phyloP scores from a whole-genome alignment of 805 yeast genomes.

The Dipodascus albidus region DNA sequence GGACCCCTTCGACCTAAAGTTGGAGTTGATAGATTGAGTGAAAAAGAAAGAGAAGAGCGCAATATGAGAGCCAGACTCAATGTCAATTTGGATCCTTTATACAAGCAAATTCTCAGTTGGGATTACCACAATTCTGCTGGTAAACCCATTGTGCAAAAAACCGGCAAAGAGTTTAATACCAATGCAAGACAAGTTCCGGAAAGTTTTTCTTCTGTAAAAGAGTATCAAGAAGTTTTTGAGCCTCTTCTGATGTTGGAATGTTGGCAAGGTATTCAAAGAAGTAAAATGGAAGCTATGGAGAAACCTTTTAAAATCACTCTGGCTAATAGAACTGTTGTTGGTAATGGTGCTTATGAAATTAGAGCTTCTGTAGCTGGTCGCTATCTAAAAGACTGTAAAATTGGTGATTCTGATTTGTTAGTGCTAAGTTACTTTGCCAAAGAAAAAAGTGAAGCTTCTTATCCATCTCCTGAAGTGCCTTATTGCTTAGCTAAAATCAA shows the following conservation, averaged over 20 bases:
- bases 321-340: constrained; percentile 75
- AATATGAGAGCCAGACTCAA: constrained; percentile 69
- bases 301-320: constrained; percentile 54
- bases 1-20: constrained; percentile 12
- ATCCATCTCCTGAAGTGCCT: constrained; percentile 15
- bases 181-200: constrained; percentile 40
- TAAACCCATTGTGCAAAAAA: constrained; percentile 35
- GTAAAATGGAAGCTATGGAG: constrained; percentile 44
- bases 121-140: constrained; percentile 46
- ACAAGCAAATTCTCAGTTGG: constrained; percentile 64
- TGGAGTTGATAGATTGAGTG: constrained; percentile 21
- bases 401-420: constrained; percentile 68
- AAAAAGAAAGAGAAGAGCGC: constrained; percentile 51
- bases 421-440: constrained; percentile 46
- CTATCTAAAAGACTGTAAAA: constrained; percentile 37
- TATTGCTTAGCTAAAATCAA: constrained; percentile 74
- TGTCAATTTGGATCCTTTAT: constrained; percentile 68
- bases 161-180: not conserved
- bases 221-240: constrained; percentile 57
- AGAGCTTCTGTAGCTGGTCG: constrained; percentile 56
- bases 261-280: constrained; percentile 80
- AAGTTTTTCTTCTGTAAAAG: constrained; percentile 43
- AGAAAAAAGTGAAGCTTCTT: constrained; percentile 14
- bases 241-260: constrained; percentile 82
- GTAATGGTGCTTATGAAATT: constrained; percentile 70